These are phyloP conservation scores for Solanum medicagineum DNA, from an alignment of 257 asterid genomes.

Conservation along the genomic window DNA sequence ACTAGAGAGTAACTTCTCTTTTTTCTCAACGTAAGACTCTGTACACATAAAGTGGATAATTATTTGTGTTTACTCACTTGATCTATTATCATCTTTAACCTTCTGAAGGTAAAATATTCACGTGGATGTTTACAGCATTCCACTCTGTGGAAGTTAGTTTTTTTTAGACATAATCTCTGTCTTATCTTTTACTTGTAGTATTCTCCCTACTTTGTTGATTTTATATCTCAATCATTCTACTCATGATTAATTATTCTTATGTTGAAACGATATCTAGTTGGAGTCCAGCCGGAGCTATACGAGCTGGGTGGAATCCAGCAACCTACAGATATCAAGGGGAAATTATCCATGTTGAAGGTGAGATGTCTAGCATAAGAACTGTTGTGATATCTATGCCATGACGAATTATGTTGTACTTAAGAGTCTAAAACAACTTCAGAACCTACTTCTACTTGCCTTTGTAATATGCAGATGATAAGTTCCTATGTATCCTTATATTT, in stretches of 20 bases:
- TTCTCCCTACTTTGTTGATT: background rate
- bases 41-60: background rate
- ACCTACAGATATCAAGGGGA: slow-evolving; percentile 60
- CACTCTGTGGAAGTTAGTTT: background rate
- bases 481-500: background rate
- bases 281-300: slow-evolving; percentile 92
- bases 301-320: slow-evolving; percentile 81
- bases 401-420: background rate
- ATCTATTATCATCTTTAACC: background rate
- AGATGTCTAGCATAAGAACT: slow-evolving; percentile 9
- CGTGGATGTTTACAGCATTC: background rate
- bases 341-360: slow-evolving; percentile 65
- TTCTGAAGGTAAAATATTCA: background rate
- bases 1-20: background rate
- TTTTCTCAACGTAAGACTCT: background rate
- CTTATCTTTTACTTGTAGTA: background rate
- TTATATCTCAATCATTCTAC: background rate
- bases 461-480: background rate
- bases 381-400: background rate
- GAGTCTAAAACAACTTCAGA: background rate
- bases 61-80: background rate
- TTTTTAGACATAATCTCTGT: background rate
- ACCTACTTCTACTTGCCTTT: background rate
- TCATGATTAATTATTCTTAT: background rate
- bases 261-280: slow-evolving; percentile 41